phyloP scores from a whole-genome alignment of 768 basidiomycete genomes.

The Boletus insuetus region DNA sequence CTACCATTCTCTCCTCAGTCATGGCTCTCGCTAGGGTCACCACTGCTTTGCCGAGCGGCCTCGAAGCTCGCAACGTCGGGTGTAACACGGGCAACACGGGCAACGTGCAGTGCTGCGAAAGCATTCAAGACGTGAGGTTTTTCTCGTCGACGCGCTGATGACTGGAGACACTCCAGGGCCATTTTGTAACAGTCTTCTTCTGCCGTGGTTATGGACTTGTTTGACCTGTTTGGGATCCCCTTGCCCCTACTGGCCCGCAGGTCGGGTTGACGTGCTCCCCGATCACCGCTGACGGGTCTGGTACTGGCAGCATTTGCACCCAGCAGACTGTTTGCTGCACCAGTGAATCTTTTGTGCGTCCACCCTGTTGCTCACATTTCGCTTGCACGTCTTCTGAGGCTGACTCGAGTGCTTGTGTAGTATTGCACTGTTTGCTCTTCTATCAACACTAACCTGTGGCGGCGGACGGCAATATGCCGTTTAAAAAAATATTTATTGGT shows the following conservation, averaged over 20 bases:
- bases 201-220: background rate
- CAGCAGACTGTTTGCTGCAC: constrained; percentile 1
- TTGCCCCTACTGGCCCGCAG: background rate
- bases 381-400: too few species aligned
- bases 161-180: background rate
- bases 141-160: background rate
- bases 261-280: background rate
- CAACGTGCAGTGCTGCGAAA: constrained; percentile 9
- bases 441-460: too few species aligned
- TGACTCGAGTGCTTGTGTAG: too few species aligned
- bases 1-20: too few species aligned
- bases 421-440: too few species aligned
- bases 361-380: too few species aligned
- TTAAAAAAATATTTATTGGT: too few species aligned
- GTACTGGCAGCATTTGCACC: background rate
- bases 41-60: too few species aligned
- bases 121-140: background rate
- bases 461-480: too few species aligned
- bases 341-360: background rate
- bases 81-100: constrained; percentile 46
- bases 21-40: too few species aligned
- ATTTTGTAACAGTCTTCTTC: background rate
- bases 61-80: too few species aligned
- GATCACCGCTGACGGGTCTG: background rate
- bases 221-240: background rate